Base-by-base conservation (phyloP, 1,139 yeast genomes). In the Nakaseomyces glabratus region DNA sequence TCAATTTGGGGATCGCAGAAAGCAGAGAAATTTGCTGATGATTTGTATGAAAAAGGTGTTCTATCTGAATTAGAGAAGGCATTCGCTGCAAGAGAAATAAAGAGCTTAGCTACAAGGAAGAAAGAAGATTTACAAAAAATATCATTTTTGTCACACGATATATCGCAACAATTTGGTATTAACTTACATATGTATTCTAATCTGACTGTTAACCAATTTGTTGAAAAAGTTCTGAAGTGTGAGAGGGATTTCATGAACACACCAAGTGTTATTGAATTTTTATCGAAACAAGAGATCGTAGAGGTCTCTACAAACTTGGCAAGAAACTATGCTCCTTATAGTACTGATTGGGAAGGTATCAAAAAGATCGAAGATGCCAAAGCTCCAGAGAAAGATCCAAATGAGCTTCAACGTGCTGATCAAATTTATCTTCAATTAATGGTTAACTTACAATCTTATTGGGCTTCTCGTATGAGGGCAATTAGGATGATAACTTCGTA, bases 401-500 rank as follows among this genome's bases (percentile, higher is more conserved):
- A 55, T 41, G 90, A 80, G 39, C 65, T 82, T 43, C 85, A 81
- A 41, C 68, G 90, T 48, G 77, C 90, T 0, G 93, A 82, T 53
- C 71, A 88, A 52, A 62, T 82, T 8, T 82, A 76, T 48, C 60
- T 82, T 58, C 86, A 79, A 47, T 66, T 80, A 52, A 73, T 80
- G 47, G 79, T 77, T 53, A 81, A 81, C 46, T 65, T 81, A 44
- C 86, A 78, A 44, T 81, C 78, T 42, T 82, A 82, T 48, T 82
- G 93, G 93, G 69, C 74, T 40, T 78, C 90, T 3, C 71, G 93
- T 62, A 75, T 73, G 62, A 65, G 93, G 46, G 82, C 88, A 1
- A 60, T 82, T 42, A 68, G 63, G 28, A 72, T 80, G 12, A 65
- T 78, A 13, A 62, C 77, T 1, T 61, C 69, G 15, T 81, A 69